Base-by-base conservation (phyloP, 257 asterid species). In the Apocynum venetum region DNA sequence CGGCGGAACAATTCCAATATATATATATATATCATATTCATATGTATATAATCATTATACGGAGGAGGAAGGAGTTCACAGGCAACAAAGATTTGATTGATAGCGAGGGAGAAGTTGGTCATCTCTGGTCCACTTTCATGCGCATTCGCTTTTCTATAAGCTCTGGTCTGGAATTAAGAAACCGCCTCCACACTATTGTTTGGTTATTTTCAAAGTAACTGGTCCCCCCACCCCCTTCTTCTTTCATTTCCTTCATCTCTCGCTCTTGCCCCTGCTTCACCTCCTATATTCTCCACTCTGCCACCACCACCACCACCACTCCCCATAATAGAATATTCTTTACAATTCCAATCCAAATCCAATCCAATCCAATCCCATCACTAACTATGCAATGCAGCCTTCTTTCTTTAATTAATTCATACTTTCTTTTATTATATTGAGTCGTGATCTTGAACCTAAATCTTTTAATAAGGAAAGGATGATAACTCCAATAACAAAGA, bases 81-180 rank as follows among this genome's bases (percentile, higher is more conserved):
- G 12, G 12, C 11, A 12, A 57, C 63, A 71, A 61, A 65, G 84
- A 74, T 65, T 57, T 73, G 70, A 73, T 74, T 72, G 77, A 77
- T 77, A 60, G 48, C 70, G 51, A 43, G 59, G 5, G 25, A 36
- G 12, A 25, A 44, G 14, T 4, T 2, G 20, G 10, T 40, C 12
- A 5, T 38, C n/a, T 43, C 14, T 5, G 78, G 79, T 75, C 68
- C 83, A 79, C 83, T 73, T 77, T 85, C 88, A 85, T 85, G 94
- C 88, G 90, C 80, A 71, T 79, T 10, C 17, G 67, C 65, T 85
- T 77, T 73, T 47, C 51, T 70, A 61, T 67, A 17, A 67, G 64
- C 76, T 80, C 80, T 85, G 89, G 92, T 90, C 92, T 72, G 90
- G 91, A 87, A 87, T 90, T 89, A 85, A 87, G 93, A 86, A 90